These are phyloP conservation scores for Solanum sparsipilum DNA, from an alignment of 257 asterid species.

Conservation along the genomic window DNA sequence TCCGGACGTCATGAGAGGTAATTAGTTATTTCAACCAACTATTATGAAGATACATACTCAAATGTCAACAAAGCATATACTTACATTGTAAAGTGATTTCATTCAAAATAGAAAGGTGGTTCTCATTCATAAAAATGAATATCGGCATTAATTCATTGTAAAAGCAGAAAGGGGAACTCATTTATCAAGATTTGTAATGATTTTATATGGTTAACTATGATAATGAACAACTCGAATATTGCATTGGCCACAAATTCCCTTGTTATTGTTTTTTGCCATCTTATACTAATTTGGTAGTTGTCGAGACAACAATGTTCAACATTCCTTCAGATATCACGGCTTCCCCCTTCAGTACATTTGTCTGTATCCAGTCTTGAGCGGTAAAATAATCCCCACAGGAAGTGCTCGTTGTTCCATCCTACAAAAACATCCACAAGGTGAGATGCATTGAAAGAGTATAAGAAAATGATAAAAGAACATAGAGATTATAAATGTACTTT, in stretches of 20 bases:
- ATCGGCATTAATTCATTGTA: not conserved
- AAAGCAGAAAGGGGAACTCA: not conserved
- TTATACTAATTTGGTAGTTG: not conserved
- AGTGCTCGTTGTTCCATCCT: not conserved
- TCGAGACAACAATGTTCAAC: not conserved
- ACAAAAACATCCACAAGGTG: not conserved
- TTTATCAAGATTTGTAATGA: not conserved
- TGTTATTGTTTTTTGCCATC: too few species aligned
- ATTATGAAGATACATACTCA: too few species aligned
- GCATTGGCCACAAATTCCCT: not conserved
- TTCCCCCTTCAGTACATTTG: not conserved
- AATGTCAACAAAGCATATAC: not conserved
- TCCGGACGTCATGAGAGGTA: too few species aligned
- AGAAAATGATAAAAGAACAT: too few species aligned
- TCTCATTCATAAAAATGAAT: not conserved
- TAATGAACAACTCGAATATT: not conserved
- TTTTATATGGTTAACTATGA: not conserved
- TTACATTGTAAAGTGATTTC: not conserved
- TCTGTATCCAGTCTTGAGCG: not conserved
- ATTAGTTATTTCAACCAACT: not conserved
- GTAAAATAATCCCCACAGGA: not conserved
- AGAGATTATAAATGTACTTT: too few species aligned
- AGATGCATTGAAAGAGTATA: not conserved
- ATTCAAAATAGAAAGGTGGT: not conserved
- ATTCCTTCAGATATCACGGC: not conserved